Conservation (phyloP, 108 stramenopile genomes). For the Mayamaea pseudoterrestris region DNA sequence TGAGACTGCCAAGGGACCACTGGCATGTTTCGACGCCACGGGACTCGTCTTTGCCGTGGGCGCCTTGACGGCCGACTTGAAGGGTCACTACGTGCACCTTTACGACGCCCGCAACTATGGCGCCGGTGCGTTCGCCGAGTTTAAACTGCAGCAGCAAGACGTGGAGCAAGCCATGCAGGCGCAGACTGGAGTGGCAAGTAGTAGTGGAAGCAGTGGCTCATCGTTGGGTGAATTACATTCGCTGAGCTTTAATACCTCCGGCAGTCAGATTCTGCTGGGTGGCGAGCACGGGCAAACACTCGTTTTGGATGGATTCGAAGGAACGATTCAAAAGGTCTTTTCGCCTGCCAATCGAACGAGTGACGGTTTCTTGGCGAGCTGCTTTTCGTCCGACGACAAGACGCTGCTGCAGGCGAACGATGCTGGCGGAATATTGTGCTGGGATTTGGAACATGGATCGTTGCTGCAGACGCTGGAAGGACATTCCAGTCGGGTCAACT, state of each 20-base stretch:
- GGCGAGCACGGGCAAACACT: constrained; percentile 33
- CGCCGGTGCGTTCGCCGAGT: constrained; percentile 69
- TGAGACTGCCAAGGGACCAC: constrained; percentile 22
- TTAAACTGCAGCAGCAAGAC: constrained; percentile 35
- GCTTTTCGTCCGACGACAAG: constrained; percentile 61
- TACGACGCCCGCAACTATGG: constrained; percentile 70
- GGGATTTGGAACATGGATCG: constrained; percentile 40
- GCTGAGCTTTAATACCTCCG: constrained; percentile 59
- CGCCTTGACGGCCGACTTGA: constrained; percentile 16
- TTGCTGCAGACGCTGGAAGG: constrained; percentile 42
- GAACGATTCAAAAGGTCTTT: constrained; percentile 50
- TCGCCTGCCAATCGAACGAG: constrained; percentile 5
- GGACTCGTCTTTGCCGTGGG: constrained; percentile 73
- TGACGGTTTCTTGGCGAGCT: constrained; percentile 20
- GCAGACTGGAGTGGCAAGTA: constrained; percentile 3
- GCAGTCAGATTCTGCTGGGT: constrained; percentile 57
- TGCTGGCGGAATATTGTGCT: constrained; percentile 55
- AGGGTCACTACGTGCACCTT: constrained; percentile 48
- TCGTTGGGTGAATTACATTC: constrained; percentile 33
- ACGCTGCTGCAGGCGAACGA: constrained; percentile 51
- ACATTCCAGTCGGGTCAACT: constrained; percentile 33
- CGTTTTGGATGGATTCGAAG: constrained; percentile 68
- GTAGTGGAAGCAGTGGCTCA: constrained; percentile 21
- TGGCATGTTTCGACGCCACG: constrained; percentile 60
- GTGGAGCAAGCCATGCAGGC: constrained; percentile 39